These are phyloP conservation scores for Diaporthe aspalathi DNA, from an alignment of 2,329 filamentous ascomycete species.

Conservation along the genomic window DNA sequence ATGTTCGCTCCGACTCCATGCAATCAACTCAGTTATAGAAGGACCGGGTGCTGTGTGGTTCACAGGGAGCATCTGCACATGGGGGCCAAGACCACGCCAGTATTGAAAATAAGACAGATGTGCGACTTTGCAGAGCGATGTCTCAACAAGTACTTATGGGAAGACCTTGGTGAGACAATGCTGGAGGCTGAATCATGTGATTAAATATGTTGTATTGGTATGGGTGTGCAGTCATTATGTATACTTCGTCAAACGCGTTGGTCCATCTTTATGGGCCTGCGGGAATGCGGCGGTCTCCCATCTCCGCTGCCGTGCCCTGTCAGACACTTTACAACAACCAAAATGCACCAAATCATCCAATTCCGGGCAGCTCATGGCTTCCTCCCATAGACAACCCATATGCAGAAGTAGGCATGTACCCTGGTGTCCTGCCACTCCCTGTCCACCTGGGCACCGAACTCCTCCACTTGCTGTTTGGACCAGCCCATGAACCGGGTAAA, in stretches of 20 bases:
- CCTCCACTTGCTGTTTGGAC: conserved; percentile 40
- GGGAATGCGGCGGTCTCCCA: not conserved
- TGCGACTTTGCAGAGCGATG: not conserved
- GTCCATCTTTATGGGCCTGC: not conserved
- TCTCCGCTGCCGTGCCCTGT: not conserved
- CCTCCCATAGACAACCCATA: conserved; percentile 46
- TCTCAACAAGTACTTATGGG: rapidly evolving
- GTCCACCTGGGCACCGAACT: conserved; percentile 44
- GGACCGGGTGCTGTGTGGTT: not conserved
- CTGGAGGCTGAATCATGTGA: not conserved
- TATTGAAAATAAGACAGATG: not conserved
- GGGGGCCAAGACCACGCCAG: not conserved
- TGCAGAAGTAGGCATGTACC: conserved; percentile 47
- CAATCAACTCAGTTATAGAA: not conserved
- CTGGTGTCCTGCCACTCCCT: conserved; percentile 44
- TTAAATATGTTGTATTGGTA: too few relatives aligned
- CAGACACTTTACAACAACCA: not conserved
- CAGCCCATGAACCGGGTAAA: conserved; percentile 43
- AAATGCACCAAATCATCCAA: not conserved
- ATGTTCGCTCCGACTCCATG: not conserved
- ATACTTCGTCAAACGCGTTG: conserved; percentile 9
- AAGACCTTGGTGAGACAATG: not conserved
- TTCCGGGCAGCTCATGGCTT: conserved; percentile 40
- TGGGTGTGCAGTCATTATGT: conserved; percentile 19
- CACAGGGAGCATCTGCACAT: not conserved